Percentiles rank a stretch among this genome's conserved stretches.
Evolutionary conservation across 768 basidiomycete genomes (phyloP).

Genomic region (Mycena venus): DNA sequence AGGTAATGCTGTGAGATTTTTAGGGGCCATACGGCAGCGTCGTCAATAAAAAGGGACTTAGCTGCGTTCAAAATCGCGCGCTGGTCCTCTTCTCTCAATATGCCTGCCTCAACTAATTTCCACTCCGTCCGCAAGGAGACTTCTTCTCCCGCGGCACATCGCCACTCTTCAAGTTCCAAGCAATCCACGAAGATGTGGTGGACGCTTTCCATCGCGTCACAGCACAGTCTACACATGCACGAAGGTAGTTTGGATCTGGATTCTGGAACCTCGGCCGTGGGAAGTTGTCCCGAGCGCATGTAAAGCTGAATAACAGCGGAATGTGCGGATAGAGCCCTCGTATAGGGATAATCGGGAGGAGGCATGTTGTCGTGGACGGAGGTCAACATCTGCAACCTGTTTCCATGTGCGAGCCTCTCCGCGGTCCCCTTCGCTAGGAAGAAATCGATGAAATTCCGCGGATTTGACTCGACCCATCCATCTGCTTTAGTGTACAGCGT

Average conservation of each 20-base stretch:
- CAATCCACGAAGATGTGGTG: constrained; percentile 10
- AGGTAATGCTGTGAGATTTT: no score
- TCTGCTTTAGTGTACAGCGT: not conserved
- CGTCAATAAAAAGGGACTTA: no score
- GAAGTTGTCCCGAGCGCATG: not conserved
- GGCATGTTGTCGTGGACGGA: not conserved
- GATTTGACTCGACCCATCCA: constrained; percentile 22
- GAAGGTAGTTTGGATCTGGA: not conserved
- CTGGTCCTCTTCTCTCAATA: not conserved
- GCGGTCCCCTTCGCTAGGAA: not conserved
- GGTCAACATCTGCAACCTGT: not conserved
- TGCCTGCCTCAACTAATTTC: not conserved
- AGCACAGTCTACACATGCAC: not conserved
- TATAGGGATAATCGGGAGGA: not conserved
- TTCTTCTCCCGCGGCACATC: not conserved
- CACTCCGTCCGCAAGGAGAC: not conserved
- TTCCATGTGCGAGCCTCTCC: not conserved
- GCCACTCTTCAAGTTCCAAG: not conserved
- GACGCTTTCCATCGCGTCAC: not conserved
- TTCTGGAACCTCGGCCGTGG: not conserved
- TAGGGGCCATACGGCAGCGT: no score
- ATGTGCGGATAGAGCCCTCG: not conserved
- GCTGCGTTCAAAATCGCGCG: not conserved
- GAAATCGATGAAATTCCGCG: not conserved
- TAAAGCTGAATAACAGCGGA: not conserved